Percentiles rank a stretch among this genome's conserved stretches.
phyloP scores from a whole-genome alignment of 305 asterid species.

The Rubia balearica region DNA sequence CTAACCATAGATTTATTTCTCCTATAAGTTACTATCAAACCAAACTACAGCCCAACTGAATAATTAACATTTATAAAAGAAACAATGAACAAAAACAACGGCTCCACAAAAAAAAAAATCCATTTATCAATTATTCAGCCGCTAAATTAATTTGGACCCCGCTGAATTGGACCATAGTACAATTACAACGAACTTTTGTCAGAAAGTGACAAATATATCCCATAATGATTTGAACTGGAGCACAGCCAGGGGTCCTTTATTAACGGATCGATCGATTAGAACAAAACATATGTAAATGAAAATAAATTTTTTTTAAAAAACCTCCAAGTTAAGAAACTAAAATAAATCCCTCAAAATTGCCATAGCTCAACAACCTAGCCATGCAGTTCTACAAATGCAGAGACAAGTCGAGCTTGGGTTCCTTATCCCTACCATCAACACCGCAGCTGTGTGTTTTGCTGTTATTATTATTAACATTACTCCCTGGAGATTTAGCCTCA shows the following conservation, averaged over 20 bases:
- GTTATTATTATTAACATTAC: not conserved
- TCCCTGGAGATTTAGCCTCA: not conserved
- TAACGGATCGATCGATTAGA: not conserved
- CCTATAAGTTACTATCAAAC: no score
- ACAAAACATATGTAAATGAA: not conserved
- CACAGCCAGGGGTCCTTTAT: constrained; percentile 1
- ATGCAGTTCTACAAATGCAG: constrained; percentile 53
- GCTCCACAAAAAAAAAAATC: not conserved
- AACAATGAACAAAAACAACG: no score
- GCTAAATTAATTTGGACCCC: not conserved
- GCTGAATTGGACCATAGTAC: not conserved
- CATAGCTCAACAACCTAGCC: not conserved
- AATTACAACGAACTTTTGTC: not conserved
- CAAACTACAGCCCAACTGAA: no score
- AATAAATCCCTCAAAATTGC: constrained; percentile 6
- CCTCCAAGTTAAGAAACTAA: not conserved
- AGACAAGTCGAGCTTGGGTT: constrained; percentile 72
- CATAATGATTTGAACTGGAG: not conserved
- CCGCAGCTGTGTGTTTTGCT: constrained; percentile 16
- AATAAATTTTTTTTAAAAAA: not conserved
- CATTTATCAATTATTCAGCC: no score
- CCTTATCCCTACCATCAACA: constrained; percentile 21
- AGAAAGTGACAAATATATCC: not conserved
- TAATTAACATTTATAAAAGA: no score
- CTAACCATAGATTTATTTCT: no score